A percentile compares a stretch with the other conserved stretches of the same genome.
phyloP scores from a whole-genome alignment of 257 asterid species.

The Solanum clarkiae region DNA sequence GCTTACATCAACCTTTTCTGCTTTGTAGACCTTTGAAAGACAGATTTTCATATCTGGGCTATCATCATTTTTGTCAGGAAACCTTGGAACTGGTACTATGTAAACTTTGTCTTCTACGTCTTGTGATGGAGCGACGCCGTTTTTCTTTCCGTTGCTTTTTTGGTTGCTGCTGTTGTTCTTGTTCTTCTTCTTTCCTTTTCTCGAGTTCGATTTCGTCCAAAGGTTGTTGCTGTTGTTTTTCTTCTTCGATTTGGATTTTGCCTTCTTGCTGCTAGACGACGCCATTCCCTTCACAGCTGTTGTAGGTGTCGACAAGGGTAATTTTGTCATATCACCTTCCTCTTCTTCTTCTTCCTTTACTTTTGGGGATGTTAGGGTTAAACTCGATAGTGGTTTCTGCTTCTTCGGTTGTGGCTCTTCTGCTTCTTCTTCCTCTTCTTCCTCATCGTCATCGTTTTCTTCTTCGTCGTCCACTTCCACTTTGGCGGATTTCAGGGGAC shows the following conservation, averaged over 20 bases:
- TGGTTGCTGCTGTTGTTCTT: slow-evolving; percentile 25
- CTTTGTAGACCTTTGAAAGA: slow-evolving; percentile 82
- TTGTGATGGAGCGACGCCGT: slow-evolving; percentile 8
- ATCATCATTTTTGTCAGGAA: slow-evolving; percentile 81
- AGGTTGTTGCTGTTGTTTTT: slow-evolving; percentile 77
- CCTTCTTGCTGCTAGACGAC: slow-evolving; percentile 41
- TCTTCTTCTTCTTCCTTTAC: not conserved
- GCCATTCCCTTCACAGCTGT: not conserved
- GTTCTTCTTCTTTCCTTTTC: slow-evolving; percentile 74
- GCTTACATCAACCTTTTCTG: slow-evolving; percentile 84
- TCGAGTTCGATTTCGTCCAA: slow-evolving; percentile 59
- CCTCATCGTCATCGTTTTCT: slow-evolving; percentile 19
- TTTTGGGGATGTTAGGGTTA: not conserved
- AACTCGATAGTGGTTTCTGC: slow-evolving; percentile 41
- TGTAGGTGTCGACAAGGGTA: slow-evolving; percentile 18
- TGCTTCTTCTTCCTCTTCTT: slow-evolving; percentile 32
- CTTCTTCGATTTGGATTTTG: slow-evolving; percentile 53
- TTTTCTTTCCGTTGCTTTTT: slow-evolving; percentile 25
- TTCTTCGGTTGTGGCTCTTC: slow-evolving; percentile 50
- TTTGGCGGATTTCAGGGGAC: slow-evolving; percentile 17
- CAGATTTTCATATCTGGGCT: slow-evolving; percentile 43
- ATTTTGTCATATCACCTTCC: slow-evolving; percentile 9
- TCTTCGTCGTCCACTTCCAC: slow-evolving; percentile 30
- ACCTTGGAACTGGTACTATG: slow-evolving; percentile 63
- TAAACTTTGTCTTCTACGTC: slow-evolving; percentile 50